Base-by-base conservation (phyloP, 2,329 filamentous ascomycete species). In the Metarhizium brunneum region DNA sequence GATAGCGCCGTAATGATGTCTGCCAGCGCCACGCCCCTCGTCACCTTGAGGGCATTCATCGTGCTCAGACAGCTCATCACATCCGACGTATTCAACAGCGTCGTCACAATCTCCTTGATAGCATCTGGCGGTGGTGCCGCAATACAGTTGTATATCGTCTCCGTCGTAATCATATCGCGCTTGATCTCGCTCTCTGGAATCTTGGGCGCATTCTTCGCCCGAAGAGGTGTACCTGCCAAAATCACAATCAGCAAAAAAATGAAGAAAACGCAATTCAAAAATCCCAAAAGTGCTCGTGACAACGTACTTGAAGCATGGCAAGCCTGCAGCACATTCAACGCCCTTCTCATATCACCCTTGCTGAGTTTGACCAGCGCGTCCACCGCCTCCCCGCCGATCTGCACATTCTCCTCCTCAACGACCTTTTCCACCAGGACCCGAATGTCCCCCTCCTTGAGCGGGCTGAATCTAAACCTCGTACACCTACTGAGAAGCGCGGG, bases 111-210 rank as follows among this genome's bases (percentile, higher is more conserved):
- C 63, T 88, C 84, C 61, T 83, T 80, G 66, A 97, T 90, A 64
- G 96, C 92, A 29, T 86, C 84, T 0, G 94, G 94, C 62, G 95
- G 92, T 4, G 94, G 94, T 2, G 92, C 92, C 8, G 94, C 94
- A 67, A 99, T 95, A 71, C 94, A 99, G 71, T 91, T 92, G 77
- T 96, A 99, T 66, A 99, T 97, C 7, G 89, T 90, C 68, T 96
- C 88, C 40, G 88, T 96, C 62, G 96, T 96, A 62, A 90, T 82
- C 57, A 63, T 78, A 35, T 97, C 92, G 45, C 90, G 81, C 55
- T 86, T 78, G 32, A 92, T 83, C 54, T 86, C 80, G 71, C 81
- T 76, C 59, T 87, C 76, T 58, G 78, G 77, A 5, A 81, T 70
- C 67, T 83, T 84, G 36, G 84, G 79, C 2, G 73, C 79, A 62